Evolutionary conservation across 306 rosid genomes (phyloP), one percentile per base, ranked within the genome.

Genomic region (Cucurbita pepo): DNA sequence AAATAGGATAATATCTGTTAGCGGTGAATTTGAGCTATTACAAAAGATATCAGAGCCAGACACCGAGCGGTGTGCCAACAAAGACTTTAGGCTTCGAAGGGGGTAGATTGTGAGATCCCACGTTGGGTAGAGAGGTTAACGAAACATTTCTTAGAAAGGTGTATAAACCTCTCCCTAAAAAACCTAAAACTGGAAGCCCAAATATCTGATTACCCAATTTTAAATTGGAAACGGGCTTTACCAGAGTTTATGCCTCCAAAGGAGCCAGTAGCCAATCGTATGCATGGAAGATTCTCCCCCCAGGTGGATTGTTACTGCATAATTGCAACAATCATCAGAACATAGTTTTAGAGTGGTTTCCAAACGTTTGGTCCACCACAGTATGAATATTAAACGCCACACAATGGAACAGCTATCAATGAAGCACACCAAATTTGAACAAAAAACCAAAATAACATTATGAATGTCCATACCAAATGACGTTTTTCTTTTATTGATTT

Each of bases 211-310:
- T 1, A 25, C 30, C 30, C 30, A 25, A 25, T 25, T 1, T 25
- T 25, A 25, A 25, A 25, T 3, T 67, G 43, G 54, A 45, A 6
- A 44, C 19, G 7, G 7, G 13, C 40, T 74, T 80, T 83, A 88
- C 98, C 98, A 73, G 58, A 93, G 97, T 83, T 88, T 93, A 81
- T 90, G 96, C 98, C 90, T 12, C 94, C 83, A 55, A 97, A 93
- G 53, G 94, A 88, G 69, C 97, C 97, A 12, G 88, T 81, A 44
- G 87, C 71, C 70, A 93, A 62, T 63, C 91, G 84, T 86, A 90
- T 84, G 82, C 97, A 93, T 34, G 89, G 82, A 59, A 93, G 79
- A 80, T 88, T 91, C 74, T 79, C 96, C 57, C 91, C 97, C 97
- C 96, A 90, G 56, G 79, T 88, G 25, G 96, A 90, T 71, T 77